These are phyloP conservation scores for Antrodiella citrinella DNA, from an alignment of 768 basidiomycete species.

Conservation along the genomic window DNA sequence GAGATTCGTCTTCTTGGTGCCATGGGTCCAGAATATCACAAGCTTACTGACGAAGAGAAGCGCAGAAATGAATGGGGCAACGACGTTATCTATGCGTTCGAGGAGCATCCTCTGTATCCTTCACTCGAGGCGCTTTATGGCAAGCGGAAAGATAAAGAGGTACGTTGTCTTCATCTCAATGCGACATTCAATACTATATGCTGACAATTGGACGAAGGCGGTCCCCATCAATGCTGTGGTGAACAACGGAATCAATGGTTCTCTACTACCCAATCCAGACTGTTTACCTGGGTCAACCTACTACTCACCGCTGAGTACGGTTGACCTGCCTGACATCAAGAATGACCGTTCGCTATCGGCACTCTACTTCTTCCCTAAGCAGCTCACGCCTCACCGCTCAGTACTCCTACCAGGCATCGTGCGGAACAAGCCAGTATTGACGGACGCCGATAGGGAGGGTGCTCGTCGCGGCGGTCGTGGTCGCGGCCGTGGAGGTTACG, in stretches of 20 bases:
- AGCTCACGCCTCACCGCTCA: conserved; percentile 79
- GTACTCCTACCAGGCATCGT: conserved; percentile 68
- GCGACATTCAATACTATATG: not conserved
- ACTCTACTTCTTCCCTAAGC: conserved; percentile 83
- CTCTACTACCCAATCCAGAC: conserved; percentile 73
- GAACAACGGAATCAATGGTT: conserved; percentile 76
- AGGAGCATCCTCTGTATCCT: conserved; percentile 81
- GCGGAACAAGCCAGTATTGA: conserved; percentile 51
- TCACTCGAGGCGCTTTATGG: conserved; percentile 86
- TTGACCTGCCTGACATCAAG: conserved; percentile 68
- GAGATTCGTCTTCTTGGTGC: conserved; percentile 74
- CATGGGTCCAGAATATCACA: conserved; percentile 58
- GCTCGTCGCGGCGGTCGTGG: conserved; percentile 41
- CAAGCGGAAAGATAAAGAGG: conserved; percentile 76
- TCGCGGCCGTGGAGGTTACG: conserved; percentile 33
- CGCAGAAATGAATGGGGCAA: conserved; percentile 80
- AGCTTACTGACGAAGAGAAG: conserved; percentile 75
- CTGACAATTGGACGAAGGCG: conserved; percentile 42
- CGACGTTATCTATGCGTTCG: conserved; percentile 73
- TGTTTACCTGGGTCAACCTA: conserved; percentile 92
- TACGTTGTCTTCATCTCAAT: too few relatives aligned
- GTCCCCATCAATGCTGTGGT: conserved; percentile 57
- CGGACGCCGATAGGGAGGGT: conserved; percentile 61
- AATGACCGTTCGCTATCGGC: conserved; percentile 86
- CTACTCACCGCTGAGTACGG: conserved; percentile 56